Evolutionary conservation across 2,329 filamentous ascomycete genomes (phyloP), one percentile per base, ranked within the genome.

Genomic region (Clarireedia homoeocarpa): DNA sequence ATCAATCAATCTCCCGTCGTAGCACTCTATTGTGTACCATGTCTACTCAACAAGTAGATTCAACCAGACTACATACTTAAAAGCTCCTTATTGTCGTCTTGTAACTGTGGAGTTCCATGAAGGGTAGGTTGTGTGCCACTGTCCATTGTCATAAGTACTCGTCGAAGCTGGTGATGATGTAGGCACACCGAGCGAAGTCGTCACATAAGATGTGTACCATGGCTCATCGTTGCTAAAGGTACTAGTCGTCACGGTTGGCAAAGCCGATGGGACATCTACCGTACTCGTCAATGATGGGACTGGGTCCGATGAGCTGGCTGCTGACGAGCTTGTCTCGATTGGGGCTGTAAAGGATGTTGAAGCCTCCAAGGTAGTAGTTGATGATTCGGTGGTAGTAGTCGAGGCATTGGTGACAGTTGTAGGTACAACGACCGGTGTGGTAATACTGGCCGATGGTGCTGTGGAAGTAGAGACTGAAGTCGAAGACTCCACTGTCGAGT

Each of bases 61-160:
- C 3, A 20, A 20, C 39, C n/a, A 42, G 20, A 20, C 39, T 15
- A 17, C 9, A 15, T 38, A 20, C 5, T 10, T 3, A 5, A 42
- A 20, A 17, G 6, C 5, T 17, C 5, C 7, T 7, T 42, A n/a
- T 55, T 15, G 44, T 3, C 38, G 27, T 39, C 10, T 40, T 17
- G 48, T 23, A 6, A 53, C 42, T 7, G 56, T 60, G 10, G 55
- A 26, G 49, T 67, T 66, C 65, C 65, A 67, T 38, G 61, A 38
- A 34, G 66, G 61, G 50, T 69, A 67, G 20, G 45, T 55, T 48
- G 67, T 69, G 51, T 68, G 63, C 65, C 67, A 69, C 61, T 64
- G 59, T 2, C 65, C 67, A 57, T 67, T 55, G 42, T 67, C 65
- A 58, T 62, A 67, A 20, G 55, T 57, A 6, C 46, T 56, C 26